Conservation (phyloP, 805 yeast species). For the Candida nemodendra region DNA sequence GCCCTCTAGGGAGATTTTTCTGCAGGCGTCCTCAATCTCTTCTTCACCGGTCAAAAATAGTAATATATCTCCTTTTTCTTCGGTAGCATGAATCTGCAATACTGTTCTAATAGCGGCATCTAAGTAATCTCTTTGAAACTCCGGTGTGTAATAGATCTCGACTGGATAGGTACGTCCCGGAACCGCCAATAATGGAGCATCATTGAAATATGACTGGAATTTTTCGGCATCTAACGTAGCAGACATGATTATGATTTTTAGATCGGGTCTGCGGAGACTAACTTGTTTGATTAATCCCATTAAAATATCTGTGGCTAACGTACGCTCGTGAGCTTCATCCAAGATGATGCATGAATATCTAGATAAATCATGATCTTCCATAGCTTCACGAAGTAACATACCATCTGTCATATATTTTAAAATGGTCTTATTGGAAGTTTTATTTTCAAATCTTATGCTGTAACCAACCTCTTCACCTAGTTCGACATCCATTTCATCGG, state of each 20-base stretch:
- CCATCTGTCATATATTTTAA: slow-evolving; percentile 98
- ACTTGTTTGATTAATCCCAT: slow-evolving; percentile 93
- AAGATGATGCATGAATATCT: slow-evolving; percentile 86
- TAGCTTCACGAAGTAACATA: slow-evolving; percentile 94
- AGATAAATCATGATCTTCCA: slow-evolving; percentile 85
- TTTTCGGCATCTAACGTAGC: slow-evolving; percentile 97
- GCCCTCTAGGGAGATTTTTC: slow-evolving; percentile 82
- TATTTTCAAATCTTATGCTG: slow-evolving; percentile 90
- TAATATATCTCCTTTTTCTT: slow-evolving; percentile 86
- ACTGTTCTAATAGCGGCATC: slow-evolving; percentile 96
- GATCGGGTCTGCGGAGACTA: slow-evolving; percentile 74
- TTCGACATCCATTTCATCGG: slow-evolving; percentile 93
- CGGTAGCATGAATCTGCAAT: slow-evolving; percentile 94
- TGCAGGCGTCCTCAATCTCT: slow-evolving; percentile 95
- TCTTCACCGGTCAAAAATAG: slow-evolving; percentile 94
- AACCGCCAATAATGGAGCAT: slow-evolving; percentile 92
- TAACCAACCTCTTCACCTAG: slow-evolving; percentile 96
- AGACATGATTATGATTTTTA: slow-evolving; percentile 93
- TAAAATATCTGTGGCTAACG: slow-evolving; percentile 91
- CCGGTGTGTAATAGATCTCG: slow-evolving; percentile 95
- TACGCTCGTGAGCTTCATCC: slow-evolving; percentile 98
- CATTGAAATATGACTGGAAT: slow-evolving; percentile 83
- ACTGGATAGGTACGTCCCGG: slow-evolving; percentile 99
- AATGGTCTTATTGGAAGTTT: slow-evolving; percentile 74
- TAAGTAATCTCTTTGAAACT: slow-evolving; percentile 89